These are phyloP conservation scores for Climacium dendroides DNA, from an alignment of 225 moss, liverwort and hornwort genomes.

Conservation along the genomic window DNA sequence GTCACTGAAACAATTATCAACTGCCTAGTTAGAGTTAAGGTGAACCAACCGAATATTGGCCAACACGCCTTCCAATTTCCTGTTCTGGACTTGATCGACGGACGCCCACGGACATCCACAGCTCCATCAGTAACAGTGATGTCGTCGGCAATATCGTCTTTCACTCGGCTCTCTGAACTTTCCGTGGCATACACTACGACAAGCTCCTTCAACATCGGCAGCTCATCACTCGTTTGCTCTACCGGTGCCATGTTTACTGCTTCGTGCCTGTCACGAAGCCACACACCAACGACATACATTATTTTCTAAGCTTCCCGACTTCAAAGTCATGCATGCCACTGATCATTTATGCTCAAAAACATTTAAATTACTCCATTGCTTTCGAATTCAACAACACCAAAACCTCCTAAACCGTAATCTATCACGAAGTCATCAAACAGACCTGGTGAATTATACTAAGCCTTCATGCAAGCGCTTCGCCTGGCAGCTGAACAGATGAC, in stretches of 20 bases:
- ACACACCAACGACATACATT: neutral
- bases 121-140: conserved; percentile 64
- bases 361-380: neutral
- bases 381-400: neutral
- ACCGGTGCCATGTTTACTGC: conserved; percentile 16
- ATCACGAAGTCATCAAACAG: neutral
- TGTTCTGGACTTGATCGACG: conserved; percentile 57
- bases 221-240: conserved; percentile 15
- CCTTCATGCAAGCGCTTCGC: neutral
- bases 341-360: neutral
- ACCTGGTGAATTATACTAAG: conserved; percentile 1
- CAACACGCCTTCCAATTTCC: conserved; percentile 83
- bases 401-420: neutral
- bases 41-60: conserved; percentile 73
- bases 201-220: conserved; percentile 40
- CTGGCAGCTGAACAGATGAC: conserved; percentile 13
- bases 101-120: conserved; percentile 47
- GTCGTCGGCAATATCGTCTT: conserved; percentile 14
- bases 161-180: conserved; percentile 8
- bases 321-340: neutral
- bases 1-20: neutral
- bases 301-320: neutral
- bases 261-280: neutral
- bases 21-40: neutral
- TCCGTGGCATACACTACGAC: conserved; percentile 21